These are phyloP conservation scores for Boletus subcaerulescens DNA, from an alignment of 768 basidiomycete species.

Conservation along the genomic window DNA sequence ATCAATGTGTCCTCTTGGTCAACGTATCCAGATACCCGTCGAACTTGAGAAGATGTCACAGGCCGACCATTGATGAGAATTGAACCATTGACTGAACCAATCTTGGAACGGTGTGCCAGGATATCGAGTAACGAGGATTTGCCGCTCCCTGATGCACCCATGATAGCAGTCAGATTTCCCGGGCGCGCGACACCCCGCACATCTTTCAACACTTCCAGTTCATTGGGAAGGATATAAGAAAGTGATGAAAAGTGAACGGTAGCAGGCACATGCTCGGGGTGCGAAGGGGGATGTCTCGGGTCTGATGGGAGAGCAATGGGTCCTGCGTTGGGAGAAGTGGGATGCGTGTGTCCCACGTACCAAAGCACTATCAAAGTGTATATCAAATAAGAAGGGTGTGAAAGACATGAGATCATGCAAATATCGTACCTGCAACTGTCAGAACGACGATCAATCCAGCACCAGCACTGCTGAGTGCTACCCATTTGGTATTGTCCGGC, in stretches of 20 bases:
- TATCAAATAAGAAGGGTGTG: background rate
- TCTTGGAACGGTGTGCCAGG: slow-evolving; percentile 85
- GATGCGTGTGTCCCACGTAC: slow-evolving; percentile 79
- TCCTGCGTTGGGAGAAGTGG: slow-evolving; percentile 41
- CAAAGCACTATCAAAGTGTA: slow-evolving; percentile 59
- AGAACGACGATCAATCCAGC: slow-evolving; percentile 74
- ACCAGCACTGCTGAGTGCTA: slow-evolving; percentile 80
- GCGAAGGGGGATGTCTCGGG: slow-evolving; percentile 55
- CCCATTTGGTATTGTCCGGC: slow-evolving; percentile 79
- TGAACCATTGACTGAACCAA: slow-evolving; percentile 67
- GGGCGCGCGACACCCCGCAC: slow-evolving; percentile 84
- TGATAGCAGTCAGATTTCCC: slow-evolving; percentile 91
- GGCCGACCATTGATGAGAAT: slow-evolving; percentile 85
- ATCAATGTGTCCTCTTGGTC: slow-evolving; percentile 99
- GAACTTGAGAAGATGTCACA: slow-evolving; percentile 72
- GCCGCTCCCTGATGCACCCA: slow-evolving; percentile 96
- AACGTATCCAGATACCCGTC: slow-evolving; percentile 88
- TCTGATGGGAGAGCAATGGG: slow-evolving; percentile 87
- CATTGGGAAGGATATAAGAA: slow-evolving; percentile 66
- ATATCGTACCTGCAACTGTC: slow-evolving; percentile 53
- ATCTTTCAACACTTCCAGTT: slow-evolving; percentile 67
- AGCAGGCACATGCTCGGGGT: slow-evolving; percentile 86
- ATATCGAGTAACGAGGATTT: slow-evolving; percentile 97
- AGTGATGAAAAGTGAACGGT: slow-evolving; percentile 87
- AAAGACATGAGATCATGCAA: background rate